These are phyloP conservation scores for Begonia peltatifolia DNA, from an alignment of 306 rosid species.

Conservation along the genomic window DNA sequence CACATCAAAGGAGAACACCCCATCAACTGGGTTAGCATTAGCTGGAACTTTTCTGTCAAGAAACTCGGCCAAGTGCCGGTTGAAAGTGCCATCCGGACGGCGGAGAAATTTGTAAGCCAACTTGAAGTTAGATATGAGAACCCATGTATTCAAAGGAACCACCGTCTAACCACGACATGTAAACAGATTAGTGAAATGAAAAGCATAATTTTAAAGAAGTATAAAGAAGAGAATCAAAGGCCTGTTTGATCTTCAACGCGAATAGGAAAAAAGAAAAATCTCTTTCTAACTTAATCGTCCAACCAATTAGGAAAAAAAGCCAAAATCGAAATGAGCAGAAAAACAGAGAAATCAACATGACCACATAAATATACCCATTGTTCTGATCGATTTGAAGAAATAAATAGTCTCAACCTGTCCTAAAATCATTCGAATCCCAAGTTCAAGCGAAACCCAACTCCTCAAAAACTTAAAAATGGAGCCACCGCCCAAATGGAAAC, in stretches of 20 bases:
- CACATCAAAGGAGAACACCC: constrained; percentile 81
- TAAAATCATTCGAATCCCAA: not conserved
- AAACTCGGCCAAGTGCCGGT: constrained; percentile 89
- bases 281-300: not conserved
- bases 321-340: not conserved
- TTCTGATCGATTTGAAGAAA: not conserved
- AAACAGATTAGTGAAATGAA: no score
- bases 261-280: not conserved
- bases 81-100: constrained; percentile 92
- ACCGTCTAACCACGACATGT: constrained; percentile 41
- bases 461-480: not conserved
- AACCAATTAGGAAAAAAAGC: not conserved
- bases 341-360: no score
- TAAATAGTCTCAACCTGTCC: not conserved
- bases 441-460: not conserved
- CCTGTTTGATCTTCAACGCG: no score
- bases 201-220: not conserved
- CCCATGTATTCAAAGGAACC: constrained; percentile 98
- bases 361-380: no score
- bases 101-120: constrained; percentile 93
- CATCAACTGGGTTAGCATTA: constrained; percentile 57
- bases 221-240: not conserved
- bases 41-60: constrained; percentile 78
- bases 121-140: constrained; percentile 90
- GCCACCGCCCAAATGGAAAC: not conserved